phyloP scores from a whole-genome alignment of 306 rosid species.

The Lathyrus oleraceus region DNA sequence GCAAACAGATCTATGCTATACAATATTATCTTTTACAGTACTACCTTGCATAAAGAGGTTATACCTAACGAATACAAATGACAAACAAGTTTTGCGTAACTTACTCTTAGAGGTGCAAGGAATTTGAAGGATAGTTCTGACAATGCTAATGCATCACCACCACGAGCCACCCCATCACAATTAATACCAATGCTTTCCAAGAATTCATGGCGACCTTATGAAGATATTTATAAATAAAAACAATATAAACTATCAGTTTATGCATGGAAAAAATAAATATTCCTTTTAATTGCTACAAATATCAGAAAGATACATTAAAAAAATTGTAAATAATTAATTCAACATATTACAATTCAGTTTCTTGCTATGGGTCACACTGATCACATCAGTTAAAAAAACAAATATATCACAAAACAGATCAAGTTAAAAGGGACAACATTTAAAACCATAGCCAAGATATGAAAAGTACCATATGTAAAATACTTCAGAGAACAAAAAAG shows the following conservation, averaged over 20 bases:
- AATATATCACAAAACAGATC: background rate
- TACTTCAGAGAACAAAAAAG: background rate
- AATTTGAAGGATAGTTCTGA: slow-evolving; percentile 73
- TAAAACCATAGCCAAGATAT: background rate
- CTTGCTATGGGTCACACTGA: background rate
- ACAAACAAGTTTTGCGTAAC: slow-evolving; percentile 27
- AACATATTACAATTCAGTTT: slow-evolving; percentile 6
- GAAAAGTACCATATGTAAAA: background rate
- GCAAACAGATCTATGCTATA: slow-evolving; percentile 19
- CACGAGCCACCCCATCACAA: slow-evolving; percentile 66
- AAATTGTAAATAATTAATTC: slow-evolving; percentile 1
- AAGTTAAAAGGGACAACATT: background rate
- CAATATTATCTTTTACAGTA: background rate
- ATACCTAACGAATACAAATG: slow-evolving; percentile 12
- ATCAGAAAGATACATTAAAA: background rate
- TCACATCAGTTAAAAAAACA: background rate
- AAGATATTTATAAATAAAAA: slow-evolving; percentile 27
- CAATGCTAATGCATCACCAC: slow-evolving; percentile 72
- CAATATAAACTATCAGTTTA: slow-evolving; percentile 24
- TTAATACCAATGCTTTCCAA: slow-evolving; percentile 60
- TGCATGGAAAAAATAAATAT: background rate
- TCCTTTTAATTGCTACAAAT: background rate
- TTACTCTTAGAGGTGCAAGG: slow-evolving; percentile 84
- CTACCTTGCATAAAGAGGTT: slow-evolving; percentile 1
- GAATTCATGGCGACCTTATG: slow-evolving; percentile 76